Base-by-base conservation (phyloP, 2,329 filamentous ascomycete species). In the Lasiodiplodia theobromae region DNA sequence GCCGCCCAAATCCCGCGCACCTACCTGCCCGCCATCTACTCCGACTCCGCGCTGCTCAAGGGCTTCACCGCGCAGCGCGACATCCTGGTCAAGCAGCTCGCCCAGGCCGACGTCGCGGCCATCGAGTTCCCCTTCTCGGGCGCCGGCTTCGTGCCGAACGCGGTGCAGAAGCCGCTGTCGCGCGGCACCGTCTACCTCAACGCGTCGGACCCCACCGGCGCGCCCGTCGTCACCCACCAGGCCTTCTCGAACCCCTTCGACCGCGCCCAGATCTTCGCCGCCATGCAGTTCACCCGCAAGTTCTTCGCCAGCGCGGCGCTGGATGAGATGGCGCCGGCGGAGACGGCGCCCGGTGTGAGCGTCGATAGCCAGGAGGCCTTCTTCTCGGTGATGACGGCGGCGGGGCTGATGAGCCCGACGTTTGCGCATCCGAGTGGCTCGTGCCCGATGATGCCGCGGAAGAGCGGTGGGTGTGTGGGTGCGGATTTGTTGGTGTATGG, bases 51-150 rank as follows among this genome's bases (percentile, higher is more conserved):
- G 4, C 54, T 69, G 4, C 37, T 68, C 2, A 63, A 58, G 58
- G 68, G 68, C 8, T 69, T 56, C 65, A 25, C 14, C 14, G 68
- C 68, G 2, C 68, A 69, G 37, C 68, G 68, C 14, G 47, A 53
- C 5, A 57, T 68, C 37, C 25, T 69, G 1, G 54, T 54, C 11
- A 11, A 47, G 21, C 47, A 67, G 25, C 63, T 62, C 49, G 21
- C n/a, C 7, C 73, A 64, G 38, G 51, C 73, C 25, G 69, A 74
- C 38, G 73, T 75, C 14, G 74, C 70, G 5, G 70, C 77, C 18
- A 73, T 74, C 21, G 76, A 77, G 28, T 71, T 72, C 21, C 72
- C 72, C 8, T 70, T 78, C 6, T 85, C 84, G 47, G 85, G 78
- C 34, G 83, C 78, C 4, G 81, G 79, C 4, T 75, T 77, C 21